These are phyloP conservation scores for Cyberlindnera mycetangii DNA, from an alignment of 805 yeast species.

Conservation along the genomic window DNA sequence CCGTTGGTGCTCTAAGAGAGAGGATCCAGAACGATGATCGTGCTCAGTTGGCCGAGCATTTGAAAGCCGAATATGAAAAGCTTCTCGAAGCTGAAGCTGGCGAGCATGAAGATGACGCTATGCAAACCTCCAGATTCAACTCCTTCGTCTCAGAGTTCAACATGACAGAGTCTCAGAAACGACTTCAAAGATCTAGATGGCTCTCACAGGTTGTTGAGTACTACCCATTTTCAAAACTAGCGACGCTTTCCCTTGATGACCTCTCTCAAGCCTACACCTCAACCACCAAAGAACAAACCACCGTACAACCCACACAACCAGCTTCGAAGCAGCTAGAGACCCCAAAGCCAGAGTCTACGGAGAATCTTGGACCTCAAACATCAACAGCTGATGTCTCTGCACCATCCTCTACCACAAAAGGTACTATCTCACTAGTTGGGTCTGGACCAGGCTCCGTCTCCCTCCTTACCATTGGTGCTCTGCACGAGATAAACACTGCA, in stretches of 20 bases:
- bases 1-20: slow-evolving; percentile 64
- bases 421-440: slow-evolving; percentile 80
- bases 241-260: slow-evolving; percentile 56
- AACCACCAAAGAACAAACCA: background rate
- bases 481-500: slow-evolving; percentile 75
- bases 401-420: slow-evolving; percentile 31
- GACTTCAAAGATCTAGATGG: slow-evolving; percentile 72
- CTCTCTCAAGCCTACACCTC: slow-evolving; percentile 41
- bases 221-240: slow-evolving; percentile 69
- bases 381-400: background rate
- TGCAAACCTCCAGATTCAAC: slow-evolving; percentile 58
- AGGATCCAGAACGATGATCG: slow-evolving; percentile 53
- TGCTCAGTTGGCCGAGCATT: slow-evolving; percentile 22
- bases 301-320: background rate
- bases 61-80: slow-evolving; percentile 26
- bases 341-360: slow-evolving; percentile 25
- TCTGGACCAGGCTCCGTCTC: slow-evolving; percentile 91
- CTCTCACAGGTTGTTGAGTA: slow-evolving; percentile 87
- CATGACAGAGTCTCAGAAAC: slow-evolving; percentile 49
- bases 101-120: slow-evolving; percentile 66
- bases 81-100: slow-evolving; percentile 44
- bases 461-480: slow-evolving; percentile 79
- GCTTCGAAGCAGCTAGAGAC: background rate
- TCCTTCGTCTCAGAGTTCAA: slow-evolving; percentile 57
- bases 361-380: background rate